phyloP scores from a whole-genome alignment of 2,329 filamentous ascomycete species.

The Arthrobotrys iridis region DNA sequence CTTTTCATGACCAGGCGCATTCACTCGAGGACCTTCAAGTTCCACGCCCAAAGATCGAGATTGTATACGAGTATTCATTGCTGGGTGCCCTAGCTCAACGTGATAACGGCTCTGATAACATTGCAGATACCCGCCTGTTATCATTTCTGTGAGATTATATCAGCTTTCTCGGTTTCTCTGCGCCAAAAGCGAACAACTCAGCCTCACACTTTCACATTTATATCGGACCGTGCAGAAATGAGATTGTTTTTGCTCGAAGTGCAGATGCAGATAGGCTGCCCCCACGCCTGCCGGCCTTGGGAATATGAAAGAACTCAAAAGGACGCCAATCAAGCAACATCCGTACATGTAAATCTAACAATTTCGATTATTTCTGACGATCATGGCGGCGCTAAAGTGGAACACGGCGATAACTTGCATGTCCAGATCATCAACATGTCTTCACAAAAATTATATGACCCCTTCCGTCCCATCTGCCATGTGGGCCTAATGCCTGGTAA shows the following conservation, averaged over 20 bases:
- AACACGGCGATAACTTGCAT: neutral
- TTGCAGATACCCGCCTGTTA: conserved; percentile 35
- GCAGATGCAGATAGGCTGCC: neutral
- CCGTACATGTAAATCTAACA: neutral
- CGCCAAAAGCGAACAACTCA: conserved; percentile 18
- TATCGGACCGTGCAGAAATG: neutral
- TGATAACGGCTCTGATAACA: conserved; percentile 28
- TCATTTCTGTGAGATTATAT: neutral
- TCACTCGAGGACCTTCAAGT: too few species aligned
- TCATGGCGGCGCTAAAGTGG: neutral
- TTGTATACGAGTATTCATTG: too few species aligned
- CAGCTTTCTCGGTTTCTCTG: neutral
- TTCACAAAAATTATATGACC: neutral
- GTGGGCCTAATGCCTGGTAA: conserved; percentile 5
- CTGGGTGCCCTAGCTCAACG: neutral
- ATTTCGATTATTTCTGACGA: neutral
- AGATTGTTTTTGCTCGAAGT: conserved; percentile 11
- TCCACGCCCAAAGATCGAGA: too few species aligned
- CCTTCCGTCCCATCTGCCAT: conserved; percentile 16
- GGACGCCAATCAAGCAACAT: neutral
- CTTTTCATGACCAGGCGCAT: too few species aligned
- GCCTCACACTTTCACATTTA: conserved; percentile 15
- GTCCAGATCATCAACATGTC: neutral
- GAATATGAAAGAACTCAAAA: too few species aligned
- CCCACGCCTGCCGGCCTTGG: neutral